Evolutionary conservation across 345 rosid genomes (phyloP), one percentile per base, ranked within the genome.

Genomic region (Turnera subulata): DNA sequence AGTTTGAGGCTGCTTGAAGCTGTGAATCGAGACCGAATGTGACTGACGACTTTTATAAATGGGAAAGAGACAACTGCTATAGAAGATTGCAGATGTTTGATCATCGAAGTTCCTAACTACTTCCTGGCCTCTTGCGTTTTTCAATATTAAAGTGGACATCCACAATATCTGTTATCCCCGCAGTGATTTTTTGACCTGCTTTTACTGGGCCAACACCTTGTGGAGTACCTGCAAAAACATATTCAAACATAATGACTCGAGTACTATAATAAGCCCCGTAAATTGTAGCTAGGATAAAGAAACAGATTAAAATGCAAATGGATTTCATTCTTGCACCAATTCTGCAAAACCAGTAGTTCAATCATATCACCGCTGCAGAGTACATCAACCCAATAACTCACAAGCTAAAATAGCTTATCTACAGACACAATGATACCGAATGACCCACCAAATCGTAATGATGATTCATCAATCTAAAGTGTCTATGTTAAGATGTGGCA

Each of bases 131-230:
- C 55, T 18, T 65, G 61, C 88, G 86, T 61, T 78, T 80, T 43
- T 53, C 87, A 14, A 85, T 81, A 42, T 74, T 67, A 18, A 87
- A 87, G 33, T 80, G 73, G 35, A 84, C 76, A 58, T 90, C 87
- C 1, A 82, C 24, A 29, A 87, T 75, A 70, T 85, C 93, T 1
- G 97, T 80, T 70, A 90, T 84, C 20, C 97, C 96, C 0, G 97
- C 94, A 6, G 91, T 89, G 66, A 92, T 79, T 65, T 76, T 83
- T 72, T 89, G 91, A 15, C 97, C 98, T 17, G 71, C 77, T 73
- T 84, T 86, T 16, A 85, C 94, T 6, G 98, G 94, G 66, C 97
- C 96, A 67, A 82, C 91, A 53, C 98, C 96, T 69, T 75, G 71
- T 29, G 96, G 98, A 63, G 98, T 89, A 61, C 98, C 98, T 92